Base-by-base conservation (phyloP, 2,329 filamentous ascomycete genomes). In the Ambrosiella beaveri region DNA sequence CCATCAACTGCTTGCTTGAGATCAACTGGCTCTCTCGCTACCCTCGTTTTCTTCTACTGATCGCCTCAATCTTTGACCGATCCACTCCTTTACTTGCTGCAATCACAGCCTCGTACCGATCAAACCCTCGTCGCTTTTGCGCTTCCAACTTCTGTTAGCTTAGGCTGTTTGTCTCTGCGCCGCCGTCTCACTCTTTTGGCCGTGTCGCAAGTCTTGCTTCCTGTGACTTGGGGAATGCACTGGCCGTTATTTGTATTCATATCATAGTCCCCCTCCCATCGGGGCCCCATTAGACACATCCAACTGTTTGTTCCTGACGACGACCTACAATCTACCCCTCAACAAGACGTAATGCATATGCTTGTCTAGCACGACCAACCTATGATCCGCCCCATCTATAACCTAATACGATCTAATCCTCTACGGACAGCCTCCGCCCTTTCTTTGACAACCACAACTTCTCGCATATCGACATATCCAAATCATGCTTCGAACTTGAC, bases 211-310 rank as follows among this genome's bases (percentile, higher is more conserved):
- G 37, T 40, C 38, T 55, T 50, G 38, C 38, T 59, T 40, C 44
- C 44, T 40, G 37, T 13, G 15, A 55, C 54, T 49, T 57, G 38
- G 54, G 58, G 58, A 59, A 57, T 59, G 49, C 58, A 57, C 44
- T 37, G 7, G 38, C 57, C 50, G 15, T 44, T 37, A 39, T 50
- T 53, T 59, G 47, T 58, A 58, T 58, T 27, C 57, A 58, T 58
- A 58, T 54, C 50, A 58, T 27, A 39, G 36, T 40, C 35, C 40
- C 8, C 15, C 54, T 12, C 8, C 54, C 36, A 47, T 9, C 17
- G 5, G 19, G 27, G 15, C 39, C 36, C 37, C 27, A 37, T 38
- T 47, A 17, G 35, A 9, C 27, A 9, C 12, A 11, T 19, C 13
- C 19, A 4, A 35, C 35, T 11, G 9, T 19, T 19, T 51, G 19